Evolutionary conservation across 345 rosid species (phyloP).

Genomic region (Cardamine chenopodiifolia): DNA sequence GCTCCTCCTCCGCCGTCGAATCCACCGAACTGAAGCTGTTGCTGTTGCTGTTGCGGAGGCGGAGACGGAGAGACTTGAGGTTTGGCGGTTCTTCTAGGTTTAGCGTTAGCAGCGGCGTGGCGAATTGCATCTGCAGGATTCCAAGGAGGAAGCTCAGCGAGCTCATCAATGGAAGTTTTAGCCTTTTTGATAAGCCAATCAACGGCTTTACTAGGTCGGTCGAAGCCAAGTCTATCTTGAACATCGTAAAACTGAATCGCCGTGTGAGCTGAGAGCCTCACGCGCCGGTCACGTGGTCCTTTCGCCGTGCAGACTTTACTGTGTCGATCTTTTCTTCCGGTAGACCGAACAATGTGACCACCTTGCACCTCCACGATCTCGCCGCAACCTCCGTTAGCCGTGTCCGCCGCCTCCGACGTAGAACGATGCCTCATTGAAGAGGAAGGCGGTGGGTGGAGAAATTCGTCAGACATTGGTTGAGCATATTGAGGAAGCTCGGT

Average conservation of each 20-base stretch:
- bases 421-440: conserved; percentile 42
- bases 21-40: conserved; percentile 37
- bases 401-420: conserved; percentile 45
- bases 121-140: conserved; percentile 51
- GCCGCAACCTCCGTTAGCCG: conserved; percentile 47
- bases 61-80: conserved; percentile 17
- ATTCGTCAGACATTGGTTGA: conserved; percentile 45
- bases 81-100: conserved; percentile 36
- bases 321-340: conserved; percentile 90
- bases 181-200: conserved; percentile 98
- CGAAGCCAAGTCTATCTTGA: conserved; percentile 93
- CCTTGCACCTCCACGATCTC: conserved; percentile 97
- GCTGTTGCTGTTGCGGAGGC: conserved; percentile 12
- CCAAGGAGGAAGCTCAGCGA: conserved; percentile 89
- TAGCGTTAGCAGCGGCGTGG: conserved; percentile 40
- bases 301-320: conserved; percentile 95
- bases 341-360: conserved; percentile 97
- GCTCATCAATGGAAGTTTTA: conserved; percentile 83
- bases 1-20: conserved; percentile 34
- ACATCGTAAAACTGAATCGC: conserved; percentile 97
- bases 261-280: conserved; percentile 89
- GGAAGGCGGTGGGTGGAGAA: conserved; percentile 57
- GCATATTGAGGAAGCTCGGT: conserved; percentile 48
- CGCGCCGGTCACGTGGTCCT: conserved; percentile 95
- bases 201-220: conserved; percentile 97